These are phyloP conservation scores for Yarrowia hollandica DNA, from an alignment of 805 yeast genomes.

Conservation along the genomic window DNA sequence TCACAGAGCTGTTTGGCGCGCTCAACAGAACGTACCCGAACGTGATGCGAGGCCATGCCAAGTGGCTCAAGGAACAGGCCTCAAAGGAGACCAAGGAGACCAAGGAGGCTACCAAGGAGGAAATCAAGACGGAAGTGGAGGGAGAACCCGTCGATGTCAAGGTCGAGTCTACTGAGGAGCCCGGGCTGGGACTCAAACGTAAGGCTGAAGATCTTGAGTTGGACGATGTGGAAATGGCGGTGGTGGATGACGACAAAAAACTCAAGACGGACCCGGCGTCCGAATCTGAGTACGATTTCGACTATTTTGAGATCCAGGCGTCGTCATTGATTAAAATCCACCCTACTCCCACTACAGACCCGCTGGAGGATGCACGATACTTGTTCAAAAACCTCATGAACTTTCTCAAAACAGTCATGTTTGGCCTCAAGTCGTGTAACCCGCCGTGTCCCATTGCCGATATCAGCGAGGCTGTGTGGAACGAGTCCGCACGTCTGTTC, in stretches of 20 bases:
- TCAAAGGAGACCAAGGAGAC: background rate
- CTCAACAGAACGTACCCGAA: constrained; percentile 70
- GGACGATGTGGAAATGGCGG: background rate
- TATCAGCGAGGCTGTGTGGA: constrained; percentile 64
- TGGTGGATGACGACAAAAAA: constrained; percentile 1
- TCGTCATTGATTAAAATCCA: constrained; percentile 61
- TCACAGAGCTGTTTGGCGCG: constrained; percentile 75
- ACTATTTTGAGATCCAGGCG: constrained; percentile 47
- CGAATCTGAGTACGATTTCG: constrained; percentile 42
- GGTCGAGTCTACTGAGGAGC: background rate
- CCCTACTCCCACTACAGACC: constrained; percentile 55
- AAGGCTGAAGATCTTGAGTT: constrained; percentile 1
- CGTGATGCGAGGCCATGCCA: constrained; percentile 61
- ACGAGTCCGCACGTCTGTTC: constrained; percentile 79
- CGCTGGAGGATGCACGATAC: constrained; percentile 83
- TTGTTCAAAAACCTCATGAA: constrained; percentile 85
- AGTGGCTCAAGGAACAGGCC: constrained; percentile 39
- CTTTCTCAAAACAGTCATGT: constrained; percentile 84
- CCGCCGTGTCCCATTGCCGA: constrained; percentile 62
- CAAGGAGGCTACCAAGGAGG: background rate
- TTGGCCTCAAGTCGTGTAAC: constrained; percentile 84
- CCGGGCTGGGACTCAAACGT: background rate
- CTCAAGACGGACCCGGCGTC: constrained; percentile 32
- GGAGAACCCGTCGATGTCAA: too few species aligned
- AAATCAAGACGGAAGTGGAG: too few species aligned